phyloP scores from a whole-genome alignment of 108 stramenopile species.

The Pseudonitzschia multistriata region DNA sequence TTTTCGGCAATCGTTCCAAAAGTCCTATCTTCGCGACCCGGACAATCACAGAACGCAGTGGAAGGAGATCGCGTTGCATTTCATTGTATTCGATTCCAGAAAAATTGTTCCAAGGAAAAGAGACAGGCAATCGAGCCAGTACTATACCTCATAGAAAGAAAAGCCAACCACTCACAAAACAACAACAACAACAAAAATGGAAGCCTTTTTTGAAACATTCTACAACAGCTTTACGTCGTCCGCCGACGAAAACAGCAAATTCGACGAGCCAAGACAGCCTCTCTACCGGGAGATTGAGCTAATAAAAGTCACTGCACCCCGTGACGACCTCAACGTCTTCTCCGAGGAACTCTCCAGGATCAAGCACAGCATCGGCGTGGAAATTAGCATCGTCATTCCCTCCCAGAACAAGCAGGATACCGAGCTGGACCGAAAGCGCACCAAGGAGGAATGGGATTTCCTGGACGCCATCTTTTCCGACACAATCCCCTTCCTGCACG shows the following conservation, averaged over 20 bases:
- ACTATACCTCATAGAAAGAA: no score
- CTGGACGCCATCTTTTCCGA: conserved; percentile 7
- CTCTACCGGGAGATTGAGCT: neutral
- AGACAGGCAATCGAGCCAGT: no score
- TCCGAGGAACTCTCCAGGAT: neutral
- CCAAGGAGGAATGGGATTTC: neutral
- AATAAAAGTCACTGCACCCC: conserved; percentile 2
- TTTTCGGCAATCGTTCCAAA: no score
- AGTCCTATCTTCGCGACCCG: no score
- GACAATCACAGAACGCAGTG: no score
- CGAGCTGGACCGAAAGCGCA: neutral
- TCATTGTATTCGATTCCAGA: no score
- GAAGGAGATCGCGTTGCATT: no score
- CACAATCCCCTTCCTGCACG: conserved; percentile 14
- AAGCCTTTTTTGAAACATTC: neutral
- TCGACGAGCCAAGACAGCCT: neutral
- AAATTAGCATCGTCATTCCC: neutral
- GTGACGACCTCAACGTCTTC: neutral
- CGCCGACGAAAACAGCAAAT: neutral
- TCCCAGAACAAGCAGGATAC: neutral
- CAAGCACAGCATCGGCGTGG: neutral
- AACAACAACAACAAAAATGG: neutral
- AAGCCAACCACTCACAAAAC: neutral
- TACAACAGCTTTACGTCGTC: neutral
- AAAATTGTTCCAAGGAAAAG: no score